Base-by-base conservation (phyloP, 129 eudicot genomes). In the Deinandra increscens region DNA sequence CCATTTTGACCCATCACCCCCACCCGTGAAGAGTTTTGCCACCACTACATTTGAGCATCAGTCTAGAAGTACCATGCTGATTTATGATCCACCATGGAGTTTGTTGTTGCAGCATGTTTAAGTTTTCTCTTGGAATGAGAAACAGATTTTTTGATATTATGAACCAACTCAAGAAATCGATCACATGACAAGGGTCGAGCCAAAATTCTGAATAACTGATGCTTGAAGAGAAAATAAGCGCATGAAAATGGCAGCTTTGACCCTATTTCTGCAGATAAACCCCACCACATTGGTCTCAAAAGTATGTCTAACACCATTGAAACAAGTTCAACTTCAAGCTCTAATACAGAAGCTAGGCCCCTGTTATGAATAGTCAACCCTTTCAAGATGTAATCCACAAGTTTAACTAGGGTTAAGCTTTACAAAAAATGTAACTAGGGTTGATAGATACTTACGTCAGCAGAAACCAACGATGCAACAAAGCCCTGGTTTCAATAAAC, bases 201-300 rank as follows among this genome's bases (percentile, higher is more conserved):
- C 60, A 89, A 75, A 60, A 53, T 63, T 73, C 81, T 78, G 66
- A 80, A 34, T 6, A 82, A 64, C 1, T 66, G 81, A 67, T 82
- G 86, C 26, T 78, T 81, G 75, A 51, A 45, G 19, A 83, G 88
- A 48, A 89, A 86, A 64, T 89, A 89, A 7, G 94, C 86, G 75
- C 65, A 78, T 43, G 93, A 86, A 73, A 80, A 84, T 33, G 94
- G 90, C 50, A 89, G 86, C 67, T 70, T 86, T 71, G 78, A 79
- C 68, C 94, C 89, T 54, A 75, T n/a, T 23, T 84, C 94, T 76
- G 74, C 65, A 36, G 88, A 84, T 69, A 89, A 67, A 23, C 90
- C 86, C 96, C 94, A 89, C 75, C 78, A 48, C 86, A 84, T 86
- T 62, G 96, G 96, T 73, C 96, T 82, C 70, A 88, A 89, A 63